Evolutionary conservation across 192 early-diverging fungal species (phyloP).

Genomic region (Linnemannia zychae): DNA sequence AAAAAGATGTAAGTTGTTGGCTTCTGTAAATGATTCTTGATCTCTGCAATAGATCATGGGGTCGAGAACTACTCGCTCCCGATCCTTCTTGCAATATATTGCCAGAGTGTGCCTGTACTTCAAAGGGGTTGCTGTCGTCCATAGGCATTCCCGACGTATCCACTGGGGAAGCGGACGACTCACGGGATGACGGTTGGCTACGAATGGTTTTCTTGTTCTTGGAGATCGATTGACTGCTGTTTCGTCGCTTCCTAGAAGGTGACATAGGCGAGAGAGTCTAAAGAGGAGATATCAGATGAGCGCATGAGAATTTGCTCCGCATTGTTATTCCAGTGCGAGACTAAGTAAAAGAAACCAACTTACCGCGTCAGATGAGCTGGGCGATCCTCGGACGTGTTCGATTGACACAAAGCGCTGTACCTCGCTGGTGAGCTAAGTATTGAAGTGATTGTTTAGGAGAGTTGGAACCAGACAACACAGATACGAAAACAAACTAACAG

Average conservation of each 20-base stretch:
- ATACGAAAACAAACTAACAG: not conserved
- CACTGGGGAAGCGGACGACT: not conserved
- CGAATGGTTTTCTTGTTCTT: slow-evolving; percentile 5
- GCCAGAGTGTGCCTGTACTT: not conserved
- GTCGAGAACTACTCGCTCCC: not conserved
- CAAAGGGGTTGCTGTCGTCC: slow-evolving; percentile 23
- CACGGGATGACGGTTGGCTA: not conserved
- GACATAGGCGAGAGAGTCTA: slow-evolving; percentile 14
- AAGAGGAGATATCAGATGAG: no score
- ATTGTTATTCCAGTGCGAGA: not conserved
- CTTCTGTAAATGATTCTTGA: not conserved
- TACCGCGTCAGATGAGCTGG: not conserved
- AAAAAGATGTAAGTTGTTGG: slow-evolving; percentile 2
- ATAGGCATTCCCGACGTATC: not conserved
- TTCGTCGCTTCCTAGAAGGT: slow-evolving; percentile 15
- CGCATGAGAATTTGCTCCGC: not conserved
- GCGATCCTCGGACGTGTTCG: not conserved
- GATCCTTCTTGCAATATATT: not conserved
- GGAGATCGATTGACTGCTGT: not conserved
- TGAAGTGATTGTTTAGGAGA: not conserved
- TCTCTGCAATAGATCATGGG: not conserved
- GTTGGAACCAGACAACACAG: not conserved
- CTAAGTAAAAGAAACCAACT: not conserved
- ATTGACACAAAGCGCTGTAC: not conserved
- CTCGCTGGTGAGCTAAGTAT: not conserved